Percentiles rank a stretch among this genome's conserved stretches.
phyloP scores from a whole-genome alignment of 2,329 filamentous ascomycete genomes.

The Bipolaris victoriae region DNA sequence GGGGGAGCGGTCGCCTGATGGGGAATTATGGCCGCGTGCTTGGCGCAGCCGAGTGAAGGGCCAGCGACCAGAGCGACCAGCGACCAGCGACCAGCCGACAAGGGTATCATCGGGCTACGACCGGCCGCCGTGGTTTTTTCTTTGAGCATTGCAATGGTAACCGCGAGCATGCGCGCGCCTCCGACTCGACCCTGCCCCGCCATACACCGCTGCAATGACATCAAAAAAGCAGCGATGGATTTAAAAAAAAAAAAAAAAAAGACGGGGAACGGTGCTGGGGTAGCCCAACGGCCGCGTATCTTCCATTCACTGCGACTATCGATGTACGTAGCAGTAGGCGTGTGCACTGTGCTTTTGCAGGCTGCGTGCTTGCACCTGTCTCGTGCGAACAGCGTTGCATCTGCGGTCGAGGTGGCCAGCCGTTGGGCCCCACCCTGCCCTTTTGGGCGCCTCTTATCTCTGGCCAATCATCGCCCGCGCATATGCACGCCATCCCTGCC shows the following conservation, averaged over 20 bases:
- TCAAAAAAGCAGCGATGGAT: background rate
- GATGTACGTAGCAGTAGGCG: background rate
- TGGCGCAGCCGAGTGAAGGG: slow-evolving; percentile 10
- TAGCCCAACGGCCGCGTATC: background rate
- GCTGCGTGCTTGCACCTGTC: background rate
- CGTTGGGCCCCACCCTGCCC: slow-evolving; percentile 19
- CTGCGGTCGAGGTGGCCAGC: slow-evolving; percentile 10
- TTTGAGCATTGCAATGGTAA: slow-evolving; percentile 12
- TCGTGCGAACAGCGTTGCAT: background rate
- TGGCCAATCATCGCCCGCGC: slow-evolving; percentile 29
- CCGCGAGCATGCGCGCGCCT: background rate
- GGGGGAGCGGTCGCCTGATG: slow-evolving; percentile 12
- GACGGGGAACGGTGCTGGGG: background rate
- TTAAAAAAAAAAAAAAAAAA: background rate
- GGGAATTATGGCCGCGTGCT: slow-evolving; percentile 14
- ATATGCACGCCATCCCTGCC: slow-evolving; percentile 8
- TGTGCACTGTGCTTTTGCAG: background rate
- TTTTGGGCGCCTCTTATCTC: slow-evolving; percentile 32
- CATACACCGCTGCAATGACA: background rate
- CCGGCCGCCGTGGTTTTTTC: slow-evolving; percentile 16
- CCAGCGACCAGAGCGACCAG: too few species aligned
- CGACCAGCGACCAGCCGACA: background rate
- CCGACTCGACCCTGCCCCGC: background rate
- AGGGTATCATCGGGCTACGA: slow-evolving; percentile 15
- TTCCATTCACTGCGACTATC: background rate